Base-by-base conservation (phyloP, 192 early-diverging fungal genomes). In the Coemansia sp. region DNA sequence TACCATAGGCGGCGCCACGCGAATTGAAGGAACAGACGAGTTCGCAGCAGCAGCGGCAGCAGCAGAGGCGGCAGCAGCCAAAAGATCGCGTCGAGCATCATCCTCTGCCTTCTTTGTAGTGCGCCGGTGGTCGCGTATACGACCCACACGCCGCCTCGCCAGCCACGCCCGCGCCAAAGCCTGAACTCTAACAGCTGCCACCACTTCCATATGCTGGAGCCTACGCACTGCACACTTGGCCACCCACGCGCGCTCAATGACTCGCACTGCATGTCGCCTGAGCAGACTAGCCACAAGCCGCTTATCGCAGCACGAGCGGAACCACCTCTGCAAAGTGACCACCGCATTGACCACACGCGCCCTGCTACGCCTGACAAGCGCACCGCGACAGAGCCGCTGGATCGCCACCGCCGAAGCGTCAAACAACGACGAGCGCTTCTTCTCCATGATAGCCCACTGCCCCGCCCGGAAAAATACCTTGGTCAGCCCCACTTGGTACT, bases 391-490 rank as follows among this genome's bases (percentile, higher is more conserved):
- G 58, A 87, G 77, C 27, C 85, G 86, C 77, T 98, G 96, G 50
- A 98, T 91, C 6, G 85, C 71, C 31, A 91, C 74, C 2, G 94
- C 95, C 2, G 94, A 89, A 32, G 67, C 81, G 36, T 92, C 81
- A 64, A 94, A 84, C 63, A 94, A 83, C 56, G 91, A 90, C 15
- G 92, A 85, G 24, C 97, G 90, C 64, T 93, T 83, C 81, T 96
- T 98, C 79, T 99, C 97, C 81, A 83, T 75, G 34, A 83, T 68
- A 0, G 81, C 81, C 81, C 81, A 83, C 60, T 75, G 91, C 34
- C 97, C 97, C 40, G 97, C 94, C 29, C 97, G 91, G 93, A 99
- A 97, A 83, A 99, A 99, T 61, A 99, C 92, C 78, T 99, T 99
- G 22, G 94, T 93, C 46, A 89, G 75, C 61, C 97, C 97, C n/a